Evolutionary conservation across 371 early-diverging fungal species (phyloP).

Genomic region (Nosema muscidifuracis): DNA sequence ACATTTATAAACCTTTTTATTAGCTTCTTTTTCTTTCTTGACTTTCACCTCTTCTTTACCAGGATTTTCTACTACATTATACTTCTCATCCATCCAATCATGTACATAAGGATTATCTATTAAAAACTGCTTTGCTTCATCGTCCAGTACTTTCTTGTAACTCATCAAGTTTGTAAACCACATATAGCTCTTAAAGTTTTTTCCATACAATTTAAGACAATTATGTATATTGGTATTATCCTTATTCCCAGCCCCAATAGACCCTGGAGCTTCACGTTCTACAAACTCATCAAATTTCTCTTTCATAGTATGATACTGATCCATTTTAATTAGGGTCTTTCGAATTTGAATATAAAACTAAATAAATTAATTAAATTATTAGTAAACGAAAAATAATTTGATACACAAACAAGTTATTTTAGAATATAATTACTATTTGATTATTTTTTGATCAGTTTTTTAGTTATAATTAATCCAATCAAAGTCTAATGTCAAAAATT

Average conservation of each 20-base stretch:
- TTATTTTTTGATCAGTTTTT: no score
- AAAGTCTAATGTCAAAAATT: no score
- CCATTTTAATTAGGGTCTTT: background rate
- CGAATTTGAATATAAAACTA: background rate
- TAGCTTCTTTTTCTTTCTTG: background rate
- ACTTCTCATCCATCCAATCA: conserved; percentile 5
- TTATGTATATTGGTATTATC: background rate
- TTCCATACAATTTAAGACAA: background rate
- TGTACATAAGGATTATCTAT: background rate
- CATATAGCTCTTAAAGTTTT: background rate
- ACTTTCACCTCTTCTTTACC: background rate
- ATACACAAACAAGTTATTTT: no score
- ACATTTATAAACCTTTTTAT: conserved; percentile 59
- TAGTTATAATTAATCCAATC: no score
- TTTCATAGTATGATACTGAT: background rate
- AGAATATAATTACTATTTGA: no score
- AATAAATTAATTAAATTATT: no score
- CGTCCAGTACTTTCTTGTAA: conserved; percentile 1
- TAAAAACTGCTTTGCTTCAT: background rate
- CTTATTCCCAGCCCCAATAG: background rate
- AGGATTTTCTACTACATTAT: background rate
- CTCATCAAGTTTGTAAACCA: background rate
- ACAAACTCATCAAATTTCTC: background rate
- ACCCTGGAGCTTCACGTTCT: background rate
- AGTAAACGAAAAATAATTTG: no score